A percentile compares a stretch with the other conserved stretches of the same genome.
Evolutionary conservation across 75 land plant species (phyloP).

Genomic region (Larix kaempferi): DNA sequence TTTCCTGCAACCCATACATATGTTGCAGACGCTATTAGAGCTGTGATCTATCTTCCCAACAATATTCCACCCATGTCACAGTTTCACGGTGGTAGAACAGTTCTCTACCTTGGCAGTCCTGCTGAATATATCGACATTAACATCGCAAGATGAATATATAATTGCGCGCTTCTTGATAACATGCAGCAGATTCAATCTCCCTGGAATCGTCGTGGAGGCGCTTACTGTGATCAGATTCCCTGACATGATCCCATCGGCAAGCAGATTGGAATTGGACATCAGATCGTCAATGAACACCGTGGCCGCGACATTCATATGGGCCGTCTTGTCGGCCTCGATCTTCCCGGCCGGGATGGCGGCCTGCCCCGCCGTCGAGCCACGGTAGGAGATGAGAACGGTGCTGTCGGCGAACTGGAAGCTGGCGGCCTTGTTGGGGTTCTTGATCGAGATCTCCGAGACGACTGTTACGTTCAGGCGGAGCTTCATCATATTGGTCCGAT

Average conservation of each 20-base stretch:
- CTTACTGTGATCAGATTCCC: conserved; percentile 20
- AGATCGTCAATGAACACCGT: conserved; percentile 19
- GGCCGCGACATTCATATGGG: conserved; percentile 21
- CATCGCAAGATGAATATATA: conserved; percentile 24
- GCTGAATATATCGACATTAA: conserved; percentile 15
- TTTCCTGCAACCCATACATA: too few species aligned
- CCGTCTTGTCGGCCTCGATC: conserved; percentile 20
- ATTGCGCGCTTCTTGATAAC: conserved; percentile 33
- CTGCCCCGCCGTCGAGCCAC: conserved; percentile 21
- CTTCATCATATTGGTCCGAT: neutral
- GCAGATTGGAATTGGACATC: conserved; percentile 7
- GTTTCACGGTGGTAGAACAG: conserved; percentile 8
- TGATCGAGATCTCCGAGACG: conserved; percentile 23
- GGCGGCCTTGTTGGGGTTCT: conserved; percentile 41
- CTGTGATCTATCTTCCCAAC: too few species aligned
- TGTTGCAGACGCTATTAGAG: too few species aligned
- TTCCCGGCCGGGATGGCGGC: conserved; percentile 23
- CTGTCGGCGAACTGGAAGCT: conserved; percentile 30
- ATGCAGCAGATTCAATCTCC: conserved; percentile 32
- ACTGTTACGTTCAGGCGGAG: conserved; percentile 17
- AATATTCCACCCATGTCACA: conserved; percentile 5
- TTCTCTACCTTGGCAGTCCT: neutral
- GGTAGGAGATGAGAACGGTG: conserved; percentile 19
- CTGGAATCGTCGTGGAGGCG: conserved; percentile 20
- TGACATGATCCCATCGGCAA: conserved; percentile 7